Evolutionary conservation across 768 basidiomycete species (phyloP).

Genomic region (Tephrocybe sp.): DNA sequence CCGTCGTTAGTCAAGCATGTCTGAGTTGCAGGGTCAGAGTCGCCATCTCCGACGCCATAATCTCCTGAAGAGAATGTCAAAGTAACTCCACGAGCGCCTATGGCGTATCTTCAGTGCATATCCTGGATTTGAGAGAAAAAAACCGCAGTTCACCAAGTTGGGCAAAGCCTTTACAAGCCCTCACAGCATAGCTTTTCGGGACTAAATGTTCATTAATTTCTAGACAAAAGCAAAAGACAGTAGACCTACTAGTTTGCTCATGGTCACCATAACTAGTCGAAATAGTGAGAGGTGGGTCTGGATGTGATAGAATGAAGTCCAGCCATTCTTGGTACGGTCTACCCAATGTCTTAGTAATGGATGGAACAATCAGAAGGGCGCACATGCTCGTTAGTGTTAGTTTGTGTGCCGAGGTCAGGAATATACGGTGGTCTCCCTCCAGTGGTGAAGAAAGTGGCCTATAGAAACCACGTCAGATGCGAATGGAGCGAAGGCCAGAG

Average conservation of each 20-base stretch:
- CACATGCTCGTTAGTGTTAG: conserved; percentile 34
- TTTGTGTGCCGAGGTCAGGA: conserved; percentile 38
- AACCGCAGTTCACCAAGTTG: conserved; percentile 46
- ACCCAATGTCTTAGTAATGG: not conserved
- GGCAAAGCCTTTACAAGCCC: conserved; percentile 58
- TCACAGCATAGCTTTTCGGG: conserved; percentile 49
- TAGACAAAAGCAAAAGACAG: not conserved
- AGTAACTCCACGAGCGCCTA: conserved; percentile 67
- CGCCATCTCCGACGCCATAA: conserved; percentile 64
- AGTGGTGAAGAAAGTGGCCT: conserved; percentile 57
- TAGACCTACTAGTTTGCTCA: conserved; percentile 55
- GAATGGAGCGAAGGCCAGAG: not conserved
- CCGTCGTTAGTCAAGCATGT: conserved; percentile 60
- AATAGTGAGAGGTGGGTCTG: conserved; percentile 51
- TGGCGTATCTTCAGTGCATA: not conserved
- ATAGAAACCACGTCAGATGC: conserved; percentile 18
- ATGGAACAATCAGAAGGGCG: not conserved
- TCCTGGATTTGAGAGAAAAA: no score
- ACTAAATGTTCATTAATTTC: conserved; percentile 30
- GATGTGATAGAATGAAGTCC: conserved; percentile 45
- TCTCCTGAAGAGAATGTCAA: conserved; percentile 68
- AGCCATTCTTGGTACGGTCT: conserved; percentile 49
- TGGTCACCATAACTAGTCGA: conserved; percentile 70
- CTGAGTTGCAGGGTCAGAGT: conserved; percentile 49
- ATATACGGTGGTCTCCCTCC: conserved; percentile 57